Base-by-base conservation (phyloP, 257 asterid species). In the Paraleonurus japonicus region DNA sequence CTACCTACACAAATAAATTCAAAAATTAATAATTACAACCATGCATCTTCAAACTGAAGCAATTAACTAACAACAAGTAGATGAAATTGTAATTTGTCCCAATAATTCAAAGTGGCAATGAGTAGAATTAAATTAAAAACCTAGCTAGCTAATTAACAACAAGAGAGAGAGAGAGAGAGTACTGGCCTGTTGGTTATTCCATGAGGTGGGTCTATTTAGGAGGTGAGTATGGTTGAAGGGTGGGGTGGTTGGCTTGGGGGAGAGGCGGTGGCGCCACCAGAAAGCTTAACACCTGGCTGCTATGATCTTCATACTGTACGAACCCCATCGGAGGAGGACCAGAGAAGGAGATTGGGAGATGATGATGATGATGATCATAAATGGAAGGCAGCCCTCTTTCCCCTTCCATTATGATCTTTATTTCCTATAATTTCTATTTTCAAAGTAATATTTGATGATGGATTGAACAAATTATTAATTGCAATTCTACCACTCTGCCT, bases 271-370 rank as follows among this genome's bases (percentile, higher is more conserved):
- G 69, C 17, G 88, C 79, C 12, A 83, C 69, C 51, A 87, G 73
- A 43, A 88, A 88, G 84, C 88, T 87, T 30, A 87, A 50, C 3
- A 86, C 79, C 28, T 85, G 93, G 39, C 81, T 85, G 39, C 81
- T 85, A 24, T 82, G 90, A 77, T 88, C 89, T 57, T 85, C 91
- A 24, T 85, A 91, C 68, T 87, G 92, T 20, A 80, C 85, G 79
- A 88, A 88, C 54, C 95, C 95, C 96, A 91, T 84, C 45, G 89
- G 92, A 32, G 81, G 84, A 24, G 81, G 47, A 20, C 75, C 23
- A 16, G 88, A 72, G 50, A 81, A 83, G 15, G 81, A 65, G 59
- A 78, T 69, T 62, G 79, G 88, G 39, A 75, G 88, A 20, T 81
- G 81, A 20, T 79, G 89, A 10, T 39, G 15, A 50, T 81, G 81